Evolutionary conservation across 352 stramenopile genomes (phyloP).

Genomic region (Blastocystis sp.): DNA sequence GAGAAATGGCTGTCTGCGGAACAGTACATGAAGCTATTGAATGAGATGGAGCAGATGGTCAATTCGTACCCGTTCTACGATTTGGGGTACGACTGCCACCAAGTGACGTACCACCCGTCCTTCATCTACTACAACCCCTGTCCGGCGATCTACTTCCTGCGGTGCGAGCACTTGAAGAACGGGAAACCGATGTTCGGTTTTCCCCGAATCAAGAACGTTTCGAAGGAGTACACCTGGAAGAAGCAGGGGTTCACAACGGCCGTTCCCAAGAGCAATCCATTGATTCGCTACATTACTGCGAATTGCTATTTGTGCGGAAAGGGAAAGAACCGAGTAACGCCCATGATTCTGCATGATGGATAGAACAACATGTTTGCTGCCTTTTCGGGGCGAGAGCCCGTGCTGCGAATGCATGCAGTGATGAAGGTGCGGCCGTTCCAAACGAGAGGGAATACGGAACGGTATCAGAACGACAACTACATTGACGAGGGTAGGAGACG

Average conservation of each 20-base stretch:
- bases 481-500: conserved; percentile 47
- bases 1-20: conserved; percentile 40
- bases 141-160: conserved; percentile 63
- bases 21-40: conserved; percentile 20
- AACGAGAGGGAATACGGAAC: conserved; percentile 55
- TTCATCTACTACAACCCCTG: conserved; percentile 67
- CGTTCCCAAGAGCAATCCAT: conserved; percentile 64
- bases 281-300: conserved; percentile 64
- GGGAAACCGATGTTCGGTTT: conserved; percentile 69
- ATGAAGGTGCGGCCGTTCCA: conserved; percentile 55
- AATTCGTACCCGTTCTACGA: conserved; percentile 48
- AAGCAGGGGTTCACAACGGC: conserved; percentile 70
- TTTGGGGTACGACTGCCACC: conserved; percentile 44
- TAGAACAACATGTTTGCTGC: conserved; percentile 59
- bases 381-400: conserved; percentile 57
- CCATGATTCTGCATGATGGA: background rate
- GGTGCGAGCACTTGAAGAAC: conserved; percentile 61
- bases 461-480: conserved; percentile 67
- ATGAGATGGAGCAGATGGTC: conserved; percentile 26
- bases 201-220: conserved; percentile 61
- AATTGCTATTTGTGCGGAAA: conserved; percentile 69
- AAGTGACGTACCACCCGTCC: conserved; percentile 54
- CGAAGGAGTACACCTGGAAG: conserved; percentile 68
- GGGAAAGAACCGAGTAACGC: conserved; percentile 36
- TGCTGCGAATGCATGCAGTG: conserved; percentile 68